Evolutionary conservation across 106 monocot genomes (phyloP).

Genomic region (Ottelia alismoides): DNA sequence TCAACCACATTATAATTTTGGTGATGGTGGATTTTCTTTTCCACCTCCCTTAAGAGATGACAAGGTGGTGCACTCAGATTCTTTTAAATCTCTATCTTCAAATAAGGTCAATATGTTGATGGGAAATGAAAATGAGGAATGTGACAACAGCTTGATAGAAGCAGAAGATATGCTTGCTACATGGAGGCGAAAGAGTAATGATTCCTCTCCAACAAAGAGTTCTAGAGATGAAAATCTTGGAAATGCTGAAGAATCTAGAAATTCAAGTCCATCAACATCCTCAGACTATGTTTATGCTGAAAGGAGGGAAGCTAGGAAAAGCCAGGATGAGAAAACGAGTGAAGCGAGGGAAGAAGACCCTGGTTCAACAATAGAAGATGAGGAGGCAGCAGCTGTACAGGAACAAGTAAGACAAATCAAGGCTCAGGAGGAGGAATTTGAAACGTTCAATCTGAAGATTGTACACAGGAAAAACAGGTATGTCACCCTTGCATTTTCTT

Average conservation of each 20-base stretch:
- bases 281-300: slow-evolving; percentile 38
- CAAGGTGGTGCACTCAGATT: slow-evolving; percentile 22
- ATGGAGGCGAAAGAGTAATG: slow-evolving; percentile 54
- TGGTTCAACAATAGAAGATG: slow-evolving; percentile 59
- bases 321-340: slow-evolving; percentile 28
- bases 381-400: slow-evolving; percentile 81
- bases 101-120: slow-evolving; percentile 17
- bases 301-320: slow-evolving; percentile 32
- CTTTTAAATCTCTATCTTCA: slow-evolving; percentile 34
- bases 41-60: slow-evolving; percentile 39
- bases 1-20: slow-evolving; percentile 15
- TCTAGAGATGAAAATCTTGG: slow-evolving; percentile 37
- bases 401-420: slow-evolving; percentile 95
- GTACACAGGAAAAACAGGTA: slow-evolving; percentile 99
- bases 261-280: slow-evolving; percentile 59
- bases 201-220: slow-evolving; percentile 45
- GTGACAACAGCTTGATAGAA: slow-evolving; percentile 18
- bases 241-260: slow-evolving; percentile 52
- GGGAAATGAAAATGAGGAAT: slow-evolving; percentile 24
- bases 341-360: slow-evolving; percentile 50
- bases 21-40: slow-evolving; percentile 79
- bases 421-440: slow-evolving; percentile 95
- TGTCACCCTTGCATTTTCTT: too few species aligned
- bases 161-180: slow-evolving; percentile 50
- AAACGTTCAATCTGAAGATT: slow-evolving; percentile 94